Evolutionary conservation across 2,329 filamentous ascomycete genomes (phyloP).

Genomic region (Nannizzia gypsea): DNA sequence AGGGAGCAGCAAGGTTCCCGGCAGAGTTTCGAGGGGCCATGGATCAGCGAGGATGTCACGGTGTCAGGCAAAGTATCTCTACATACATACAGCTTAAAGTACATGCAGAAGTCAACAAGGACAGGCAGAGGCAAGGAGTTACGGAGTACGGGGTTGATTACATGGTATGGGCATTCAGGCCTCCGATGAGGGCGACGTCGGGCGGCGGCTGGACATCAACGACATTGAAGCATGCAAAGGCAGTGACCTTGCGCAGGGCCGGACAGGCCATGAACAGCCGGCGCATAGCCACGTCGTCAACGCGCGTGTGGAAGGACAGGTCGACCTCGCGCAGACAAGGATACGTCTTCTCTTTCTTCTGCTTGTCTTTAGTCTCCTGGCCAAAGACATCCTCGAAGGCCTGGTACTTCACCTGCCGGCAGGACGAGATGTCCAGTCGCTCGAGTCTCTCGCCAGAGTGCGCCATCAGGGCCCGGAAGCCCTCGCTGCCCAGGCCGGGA

Average conservation of each 20-base stretch:
- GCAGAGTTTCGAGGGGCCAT: no score
- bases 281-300: slow-evolving; percentile 36
- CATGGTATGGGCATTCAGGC: slow-evolving; percentile 40
- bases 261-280: slow-evolving; percentile 38
- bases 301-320: slow-evolving; percentile 51
- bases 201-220: slow-evolving; percentile 44
- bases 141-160: no score
- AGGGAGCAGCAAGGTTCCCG: no score
- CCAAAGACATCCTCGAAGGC: slow-evolving; percentile 67
- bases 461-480: slow-evolving; percentile 69
- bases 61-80: no score
- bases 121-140: no score
- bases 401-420: slow-evolving; percentile 62
- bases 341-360: no score
- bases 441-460: slow-evolving; percentile 61
- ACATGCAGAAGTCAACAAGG: no score
- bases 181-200: slow-evolving; percentile 49
- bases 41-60: no score
- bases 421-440: slow-evolving; percentile 66
- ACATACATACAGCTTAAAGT: no score
- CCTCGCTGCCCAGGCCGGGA: slow-evolving; percentile 57
- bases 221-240: slow-evolving; percentile 53
- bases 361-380: no score
- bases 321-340: slow-evolving; percentile 60
- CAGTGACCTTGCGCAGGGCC: slow-evolving; percentile 42